Evolutionary conservation across 805 yeast genomes (phyloP), one percentile per base, ranked within the genome.

Genomic region (Metschnikowia koreensis): DNA sequence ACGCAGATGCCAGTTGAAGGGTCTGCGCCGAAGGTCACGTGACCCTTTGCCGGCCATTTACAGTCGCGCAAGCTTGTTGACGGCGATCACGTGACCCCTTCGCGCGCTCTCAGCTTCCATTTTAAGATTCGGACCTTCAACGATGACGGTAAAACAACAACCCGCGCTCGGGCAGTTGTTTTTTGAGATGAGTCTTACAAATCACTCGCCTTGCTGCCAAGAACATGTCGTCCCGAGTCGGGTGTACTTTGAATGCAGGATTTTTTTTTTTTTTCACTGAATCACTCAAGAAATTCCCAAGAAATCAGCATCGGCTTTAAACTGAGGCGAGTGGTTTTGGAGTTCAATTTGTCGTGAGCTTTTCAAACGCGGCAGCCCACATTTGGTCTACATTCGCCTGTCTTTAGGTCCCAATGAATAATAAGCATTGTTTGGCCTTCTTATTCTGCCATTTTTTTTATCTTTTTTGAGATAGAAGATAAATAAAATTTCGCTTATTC

Each of bases 1-100:
- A 15, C 33, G 13, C 13, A 28, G 50, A 47, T 38, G 50, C 50
- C 49, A 26, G 50, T 15, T 29, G 50, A 16, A 34, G 38, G 44
- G 11, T 22, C 8, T 29, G 15, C 40, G 12, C 44, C 22, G 16
- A 1, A 22, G 16, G 17, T 12, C 38, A 33, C 16, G 37, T 8
- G 27, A 8, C 12, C n/a, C 10, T 12, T 16, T 8, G 31, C 34
- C 17, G 31, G 48, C 48, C 43, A 38, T 39, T 31, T 39, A 31
- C 26, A 38, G 43, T 42, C 2, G 36, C 2, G 7, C 2, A 2
- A 29, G 36, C 9, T n/a, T 12, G 41, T 22, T 17, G 27, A 7
- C 8, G 1, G 34, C 4, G 15, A 29, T 31, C 51, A 48, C 51
- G 51, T 48, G 48, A 46, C 43, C 38, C 10, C 7, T 13, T 16